Conservation (phyloP, 805 yeast species). For the Saturnispora serradocipensis region DNA sequence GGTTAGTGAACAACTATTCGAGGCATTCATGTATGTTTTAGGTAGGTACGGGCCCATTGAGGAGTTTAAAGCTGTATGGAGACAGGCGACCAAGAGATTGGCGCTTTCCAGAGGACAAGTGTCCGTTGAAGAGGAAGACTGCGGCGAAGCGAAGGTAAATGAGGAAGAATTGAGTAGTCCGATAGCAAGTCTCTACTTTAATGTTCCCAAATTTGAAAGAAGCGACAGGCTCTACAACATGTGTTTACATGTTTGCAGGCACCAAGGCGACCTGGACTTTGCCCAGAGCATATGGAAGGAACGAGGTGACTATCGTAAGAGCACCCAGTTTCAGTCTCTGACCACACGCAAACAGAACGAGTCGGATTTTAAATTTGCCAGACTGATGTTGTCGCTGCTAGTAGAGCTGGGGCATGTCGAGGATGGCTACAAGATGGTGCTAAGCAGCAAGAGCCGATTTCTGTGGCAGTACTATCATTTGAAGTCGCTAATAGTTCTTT, state of each 20-base stretch:
- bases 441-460: slow-evolving; percentile 59
- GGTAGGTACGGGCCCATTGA: slow-evolving; percentile 29
- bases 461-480: slow-evolving; percentile 53
- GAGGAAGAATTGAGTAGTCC: slow-evolving; percentile 12
- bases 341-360: slow-evolving; percentile 30
- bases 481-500: slow-evolving; percentile 31
- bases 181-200: not conserved
- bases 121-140: slow-evolving; percentile 11
- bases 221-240: slow-evolving; percentile 46
- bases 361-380: slow-evolving; percentile 62
- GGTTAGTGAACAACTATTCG: slow-evolving; percentile 35
- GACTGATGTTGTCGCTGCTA: slow-evolving; percentile 54
- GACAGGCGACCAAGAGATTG: slow-evolving; percentile 28
- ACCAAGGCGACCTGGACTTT: slow-evolving; percentile 42
- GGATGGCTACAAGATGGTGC: slow-evolving; percentile 63
- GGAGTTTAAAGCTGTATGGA: slow-evolving; percentile 30
- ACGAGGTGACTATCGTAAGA: slow-evolving; percentile 64
- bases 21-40: slow-evolving; percentile 43
- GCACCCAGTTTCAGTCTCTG: slow-evolving; percentile 37
- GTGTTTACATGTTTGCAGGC: slow-evolving; percentile 58
- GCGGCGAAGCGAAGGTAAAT: not conserved
- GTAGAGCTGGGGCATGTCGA: slow-evolving; percentile 44
- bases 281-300: slow-evolving; percentile 69
- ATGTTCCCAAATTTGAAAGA: slow-evolving; percentile 19
- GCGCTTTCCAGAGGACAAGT: slow-evolving; percentile 19